These are phyloP conservation scores for Laguncularia racemosa DNA, from an alignment of 345 rosid species.

Conservation along the genomic window DNA sequence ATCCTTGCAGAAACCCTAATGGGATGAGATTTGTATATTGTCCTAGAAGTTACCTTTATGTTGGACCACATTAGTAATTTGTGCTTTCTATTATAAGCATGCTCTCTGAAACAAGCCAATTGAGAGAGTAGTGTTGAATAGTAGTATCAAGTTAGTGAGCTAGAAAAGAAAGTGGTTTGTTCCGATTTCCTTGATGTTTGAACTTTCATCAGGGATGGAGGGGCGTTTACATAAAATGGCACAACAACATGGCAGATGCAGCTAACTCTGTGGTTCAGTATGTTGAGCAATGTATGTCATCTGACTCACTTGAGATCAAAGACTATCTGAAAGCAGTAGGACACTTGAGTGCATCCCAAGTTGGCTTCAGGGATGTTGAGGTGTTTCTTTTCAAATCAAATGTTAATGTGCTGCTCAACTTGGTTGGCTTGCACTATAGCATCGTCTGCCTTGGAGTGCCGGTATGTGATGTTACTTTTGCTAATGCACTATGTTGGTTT, in stretches of 20 bases:
- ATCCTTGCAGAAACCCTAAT: too few species aligned
- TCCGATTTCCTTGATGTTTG: background rate
- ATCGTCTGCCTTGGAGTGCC: slow-evolving; percentile 33
- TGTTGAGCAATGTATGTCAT: slow-evolving; percentile 21
- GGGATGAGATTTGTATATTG: too few species aligned
- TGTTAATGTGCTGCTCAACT: slow-evolving; percentile 33
- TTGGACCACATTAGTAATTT: too few species aligned
- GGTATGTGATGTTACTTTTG: slow-evolving; percentile 20
- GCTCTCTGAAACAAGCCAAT: too few species aligned
- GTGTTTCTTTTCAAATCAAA: slow-evolving; percentile 39
- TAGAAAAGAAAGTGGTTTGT: background rate
- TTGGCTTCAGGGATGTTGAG: slow-evolving; percentile 38
- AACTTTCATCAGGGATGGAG: slow-evolving; percentile 34
- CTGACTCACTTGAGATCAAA: slow-evolving; percentile 28
- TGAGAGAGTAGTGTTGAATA: too few species aligned
- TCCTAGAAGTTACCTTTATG: too few species aligned
- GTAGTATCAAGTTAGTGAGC: too few species aligned
- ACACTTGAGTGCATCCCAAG: slow-evolving; percentile 18
- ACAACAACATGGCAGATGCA: slow-evolving; percentile 26
- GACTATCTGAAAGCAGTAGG: slow-evolving; percentile 33
- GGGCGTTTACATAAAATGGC: slow-evolving; percentile 28
- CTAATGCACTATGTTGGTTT: too few species aligned
- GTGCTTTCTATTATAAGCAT: too few species aligned
- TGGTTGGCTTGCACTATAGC: slow-evolving; percentile 55
- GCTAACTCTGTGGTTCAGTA: slow-evolving; percentile 24